Evolutionary conservation across 164 flowering plant species (phyloP), one percentile per base, ranked within the genome.

Genomic region (Amborella trichopoda): DNA sequence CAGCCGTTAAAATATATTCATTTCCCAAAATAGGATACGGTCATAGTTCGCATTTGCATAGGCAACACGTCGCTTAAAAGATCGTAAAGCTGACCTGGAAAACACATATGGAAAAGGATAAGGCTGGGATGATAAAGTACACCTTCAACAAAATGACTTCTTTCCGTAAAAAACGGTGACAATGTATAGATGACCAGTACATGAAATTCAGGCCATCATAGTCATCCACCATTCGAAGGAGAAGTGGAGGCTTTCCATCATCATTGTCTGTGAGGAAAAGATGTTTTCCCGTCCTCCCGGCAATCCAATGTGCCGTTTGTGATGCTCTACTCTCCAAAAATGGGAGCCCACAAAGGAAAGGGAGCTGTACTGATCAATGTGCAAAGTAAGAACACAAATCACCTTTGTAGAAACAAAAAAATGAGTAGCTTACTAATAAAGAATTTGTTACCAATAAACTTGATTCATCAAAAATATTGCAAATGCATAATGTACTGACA

Each of bases 21-120:
- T n/a, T 28, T 14, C 9, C 41, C 41, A 24, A 40, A 64, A 66
- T 52, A 78, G 90, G 98, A 84, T 93, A 93, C 96, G 77, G 54
- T 93, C 99, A 69, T 62, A 79, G 53, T 77, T 74, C 19, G 74
- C 89, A 71, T 93, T 93, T 17, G 99, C 95, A 79, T 88, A 93
- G 34, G 79, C 91, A 54, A 84, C 88, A 50, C 96, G 86, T 2
- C 95, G 88, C 60, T 77, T 80, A 63, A 93, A 93, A 52, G 90
- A 75, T 38, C 77, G 72, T 42, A 93, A 69, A 59, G 86, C 96
- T 58, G 96, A 93, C 27, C 99, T 93, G 59, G 62, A 66, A 26
- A 51, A 33, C n/a, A n/a, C n/a, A n/a, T n/a, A n/a, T n/a, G n/a
- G n/a, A n/a, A n/a, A n/a, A n/a, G n/a, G n/a, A n/a, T n/a, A n/a